Base-by-base conservation (phyloP, 2,329 filamentous ascomycete species). In the Trichoderma pleuroti region DNA sequence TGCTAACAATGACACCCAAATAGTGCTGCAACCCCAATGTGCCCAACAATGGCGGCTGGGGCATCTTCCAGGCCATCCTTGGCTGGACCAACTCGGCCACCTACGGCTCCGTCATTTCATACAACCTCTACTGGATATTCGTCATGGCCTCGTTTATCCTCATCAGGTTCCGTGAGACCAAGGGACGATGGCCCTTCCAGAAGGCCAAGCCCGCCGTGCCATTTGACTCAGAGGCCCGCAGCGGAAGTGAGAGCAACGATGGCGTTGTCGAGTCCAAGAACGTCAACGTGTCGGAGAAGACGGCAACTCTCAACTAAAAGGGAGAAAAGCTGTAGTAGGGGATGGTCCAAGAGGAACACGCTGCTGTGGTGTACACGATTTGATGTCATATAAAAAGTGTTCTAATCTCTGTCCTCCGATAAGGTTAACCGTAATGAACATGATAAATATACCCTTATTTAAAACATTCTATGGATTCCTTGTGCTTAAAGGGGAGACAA, bases 61-160 rank as follows among this genome's bases (percentile, higher is more conserved):
- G 92, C 69, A 89, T 97, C 74, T 93, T 97, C 85, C 95, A 97
- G 76, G 90, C 92, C 71, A 85, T 97, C 67, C 85, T 97, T 12
- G 93, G 94, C 71, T 97, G 94, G 94, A 88, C 90, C 72, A 97
- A 97, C 82, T 93, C 92, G 14, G 94, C 92, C 6, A 97, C 93
- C 2, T 94, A 95, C 76, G 93, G 93, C 65, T 94, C 92, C 1
- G 91, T 97, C 73, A 89, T 97, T 73, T 90, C 92, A 1, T 97
- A 97, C 83, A 97, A 96, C 78, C 71, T 95, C 18, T 97, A 97
- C 83, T 97, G 93, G 94, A 81, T 96, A 64, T 84, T 84, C 10
- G 87, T 96, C 74, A 93, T 94, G 70, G 85, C 93, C 18, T 86
- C 85, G 6, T 92, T 95, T 77, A 72, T 88, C 16, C 74, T 82